Evolutionary conservation across 768 basidiomycete species (phyloP).

Genomic region (Xerocomus potaroensis): DNA sequence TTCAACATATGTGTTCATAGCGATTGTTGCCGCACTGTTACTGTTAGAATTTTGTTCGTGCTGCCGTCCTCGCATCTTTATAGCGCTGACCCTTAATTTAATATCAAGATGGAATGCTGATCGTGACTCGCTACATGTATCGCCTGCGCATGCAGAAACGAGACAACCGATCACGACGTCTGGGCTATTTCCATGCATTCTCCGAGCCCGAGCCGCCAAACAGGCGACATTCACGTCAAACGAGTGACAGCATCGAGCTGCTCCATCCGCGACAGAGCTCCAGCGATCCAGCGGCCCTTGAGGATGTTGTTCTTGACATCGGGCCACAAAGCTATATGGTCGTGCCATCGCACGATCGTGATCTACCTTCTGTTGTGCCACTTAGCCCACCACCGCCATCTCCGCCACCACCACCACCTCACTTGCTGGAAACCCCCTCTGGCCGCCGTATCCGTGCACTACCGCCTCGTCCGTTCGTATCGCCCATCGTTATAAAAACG

Average conservation of each 20-base stretch:
- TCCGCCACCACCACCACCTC: constrained; percentile 9
- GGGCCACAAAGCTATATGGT: constrained; percentile 11
- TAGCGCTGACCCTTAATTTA: constrained; percentile 1
- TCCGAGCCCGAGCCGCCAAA: constrained; percentile 11
- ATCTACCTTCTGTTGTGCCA: constrained; percentile 2
- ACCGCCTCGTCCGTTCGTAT: constrained; percentile 23
- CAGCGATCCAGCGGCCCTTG: constrained; percentile 8
- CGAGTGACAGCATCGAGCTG: constrained; percentile 29
- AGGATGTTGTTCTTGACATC: constrained; percentile 24
- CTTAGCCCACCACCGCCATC: constrained; percentile 5
- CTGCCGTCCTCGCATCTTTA: not conserved
- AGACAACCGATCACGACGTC: constrained; percentile 31
- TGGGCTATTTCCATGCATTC: constrained; percentile 32
- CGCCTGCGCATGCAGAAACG: constrained; percentile 50
- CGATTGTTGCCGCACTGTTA: constrained; percentile 41
- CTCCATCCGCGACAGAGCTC: constrained; percentile 16
- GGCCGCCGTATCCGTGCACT: constrained; percentile 26
- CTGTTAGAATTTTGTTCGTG: constrained; percentile 55
- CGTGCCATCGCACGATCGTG: constrained; percentile 16
- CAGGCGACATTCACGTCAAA: constrained; percentile 17
- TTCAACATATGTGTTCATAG: constrained; percentile 44
- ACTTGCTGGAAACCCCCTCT: constrained; percentile 9
- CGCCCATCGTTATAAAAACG: not conserved
- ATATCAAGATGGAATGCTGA: constrained; percentile 48
- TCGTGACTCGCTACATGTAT: constrained; percentile 52